Conservation (phyloP, 2,329 filamentous ascomycete genomes). For the Ambrosiella beaveri region DNA sequence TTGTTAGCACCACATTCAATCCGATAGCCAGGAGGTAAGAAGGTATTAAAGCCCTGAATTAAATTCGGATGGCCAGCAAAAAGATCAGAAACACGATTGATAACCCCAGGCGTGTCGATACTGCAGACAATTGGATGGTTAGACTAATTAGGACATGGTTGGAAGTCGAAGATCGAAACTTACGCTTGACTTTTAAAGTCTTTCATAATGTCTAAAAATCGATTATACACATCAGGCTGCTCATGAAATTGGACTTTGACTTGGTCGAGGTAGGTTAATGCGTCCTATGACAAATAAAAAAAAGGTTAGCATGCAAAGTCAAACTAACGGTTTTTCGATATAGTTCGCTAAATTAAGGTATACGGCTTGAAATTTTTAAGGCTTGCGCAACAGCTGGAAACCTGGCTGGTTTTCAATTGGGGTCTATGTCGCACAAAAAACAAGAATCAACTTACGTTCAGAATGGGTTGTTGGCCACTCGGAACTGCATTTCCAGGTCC, state of each 20-base stretch:
- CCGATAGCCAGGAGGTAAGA: constrained; percentile 83
- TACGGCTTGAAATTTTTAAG: no score
- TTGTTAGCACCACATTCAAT: constrained; percentile 92
- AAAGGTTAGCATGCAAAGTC: not conserved
- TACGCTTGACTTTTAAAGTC: constrained; percentile 97
- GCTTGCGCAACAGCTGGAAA: no score
- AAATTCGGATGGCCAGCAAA: constrained; percentile 91
- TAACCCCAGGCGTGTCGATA: constrained; percentile 94
- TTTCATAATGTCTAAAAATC: constrained; percentile 98
- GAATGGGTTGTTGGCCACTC: constrained; percentile 27
- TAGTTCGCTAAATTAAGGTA: no score
- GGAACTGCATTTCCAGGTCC: constrained; percentile 20
- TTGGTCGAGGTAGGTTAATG: constrained; percentile 90
- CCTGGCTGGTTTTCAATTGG: no score
- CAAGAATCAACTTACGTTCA: constrained; percentile 30
- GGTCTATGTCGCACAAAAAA: no score
- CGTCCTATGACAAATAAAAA: constrained; percentile 30
- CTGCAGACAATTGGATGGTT: not conserved
- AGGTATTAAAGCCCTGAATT: constrained; percentile 97
- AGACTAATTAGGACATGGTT: not conserved
- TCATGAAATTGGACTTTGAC: constrained; percentile 97
- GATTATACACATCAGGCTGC: constrained; percentile 91
- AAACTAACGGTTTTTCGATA: no score
- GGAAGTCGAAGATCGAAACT: constrained; percentile 21
- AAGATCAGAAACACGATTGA: constrained; percentile 85